Base-by-base conservation (phyloP, 1,284 basidiomycete species). In the Austroboletus niveus region DNA sequence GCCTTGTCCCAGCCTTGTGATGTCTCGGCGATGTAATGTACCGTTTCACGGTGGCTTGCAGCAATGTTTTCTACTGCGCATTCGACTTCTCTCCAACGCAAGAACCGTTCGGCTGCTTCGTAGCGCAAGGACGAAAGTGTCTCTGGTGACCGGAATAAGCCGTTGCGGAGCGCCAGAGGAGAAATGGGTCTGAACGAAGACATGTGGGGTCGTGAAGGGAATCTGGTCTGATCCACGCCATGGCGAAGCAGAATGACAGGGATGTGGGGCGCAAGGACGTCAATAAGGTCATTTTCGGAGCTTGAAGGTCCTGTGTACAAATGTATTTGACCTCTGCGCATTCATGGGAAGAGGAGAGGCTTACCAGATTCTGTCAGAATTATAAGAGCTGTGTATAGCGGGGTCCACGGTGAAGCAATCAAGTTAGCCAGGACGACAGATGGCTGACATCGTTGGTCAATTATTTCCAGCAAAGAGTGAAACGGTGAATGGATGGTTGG, bases 41-140 rank as follows among this genome's bases (percentile, higher is more conserved):
- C 44, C 3, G 52, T 67, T 52, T 70, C 69, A 3, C 65, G 69
- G 49, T 55, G 65, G 4, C 45, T 47, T 38, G 45, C 47, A 43
- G 65, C 62, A 31, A 75, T 65, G 44, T 60, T 61, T 49, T 68
- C 68, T 14, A 79, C 76, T 6, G 76, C 75, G 32, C 75, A 73
- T 58, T 87, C 82, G 30, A 85, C 77, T 61, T 87, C 84, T 41
- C 82, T 73, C 86, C 85, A 88, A 34, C 78, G 76, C 52, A 88
- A 62, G 65, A 87, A 88, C n/a, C 85, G 76, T 45, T 85, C 81
- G 0, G 80, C 75, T 1, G 82, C 82, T 61, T 88, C 85, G n/a
- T 68, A 69, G 30, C 85, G 77, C 42, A 88, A 70, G 1, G 72
- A 60, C 1, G 75, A 70, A 15, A 87, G 69, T 0, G 76, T 82